phyloP scores from a whole-genome alignment of 176 grass and related monocot genomes.

The Oryza glumipatula region DNA sequence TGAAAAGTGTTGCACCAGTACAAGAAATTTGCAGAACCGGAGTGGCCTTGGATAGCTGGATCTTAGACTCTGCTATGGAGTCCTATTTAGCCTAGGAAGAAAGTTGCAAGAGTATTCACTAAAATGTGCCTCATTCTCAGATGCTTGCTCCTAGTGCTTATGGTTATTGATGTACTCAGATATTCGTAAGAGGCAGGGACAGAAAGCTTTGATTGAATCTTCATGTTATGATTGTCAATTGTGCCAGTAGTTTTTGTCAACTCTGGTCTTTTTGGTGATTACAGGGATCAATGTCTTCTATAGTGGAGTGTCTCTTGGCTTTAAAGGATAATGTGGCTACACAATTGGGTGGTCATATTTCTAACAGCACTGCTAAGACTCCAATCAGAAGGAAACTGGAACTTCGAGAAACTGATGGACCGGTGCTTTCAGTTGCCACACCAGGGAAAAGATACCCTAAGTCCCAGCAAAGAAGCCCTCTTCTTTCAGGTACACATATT shows the following conservation, averaged over 20 bases:
- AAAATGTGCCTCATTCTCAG: slow-evolving; percentile 14
- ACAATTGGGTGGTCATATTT: slow-evolving; percentile 48
- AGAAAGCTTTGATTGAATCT: slow-evolving; percentile 18
- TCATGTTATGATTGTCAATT: slow-evolving; percentile 22
- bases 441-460: slow-evolving; percentile 51
- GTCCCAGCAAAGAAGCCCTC: slow-evolving; percentile 60
- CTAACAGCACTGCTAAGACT: slow-evolving; percentile 46
- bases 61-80: slow-evolving; percentile 32
- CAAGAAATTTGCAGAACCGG: slow-evolving; percentile 29
- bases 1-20: background rate
- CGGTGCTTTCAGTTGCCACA: slow-evolving; percentile 38
- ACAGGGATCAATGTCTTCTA: slow-evolving; percentile 73
- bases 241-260: slow-evolving; percentile 41
- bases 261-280: slow-evolving; percentile 31
- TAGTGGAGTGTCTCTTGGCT: slow-evolving; percentile 82
- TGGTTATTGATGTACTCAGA: background rate
- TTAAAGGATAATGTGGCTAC: slow-evolving; percentile 71
- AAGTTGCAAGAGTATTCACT: slow-evolving; percentile 8
- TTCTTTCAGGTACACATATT: slow-evolving; percentile 60
- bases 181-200: slow-evolving; percentile 9
- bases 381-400: slow-evolving; percentile 58
- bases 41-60: slow-evolving; percentile 38
- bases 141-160: slow-evolving; percentile 18
- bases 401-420: slow-evolving; percentile 49
- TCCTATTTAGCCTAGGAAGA: slow-evolving; percentile 3